phyloP scores from a whole-genome alignment of 257 asterid species.

The Plantago major region DNA sequence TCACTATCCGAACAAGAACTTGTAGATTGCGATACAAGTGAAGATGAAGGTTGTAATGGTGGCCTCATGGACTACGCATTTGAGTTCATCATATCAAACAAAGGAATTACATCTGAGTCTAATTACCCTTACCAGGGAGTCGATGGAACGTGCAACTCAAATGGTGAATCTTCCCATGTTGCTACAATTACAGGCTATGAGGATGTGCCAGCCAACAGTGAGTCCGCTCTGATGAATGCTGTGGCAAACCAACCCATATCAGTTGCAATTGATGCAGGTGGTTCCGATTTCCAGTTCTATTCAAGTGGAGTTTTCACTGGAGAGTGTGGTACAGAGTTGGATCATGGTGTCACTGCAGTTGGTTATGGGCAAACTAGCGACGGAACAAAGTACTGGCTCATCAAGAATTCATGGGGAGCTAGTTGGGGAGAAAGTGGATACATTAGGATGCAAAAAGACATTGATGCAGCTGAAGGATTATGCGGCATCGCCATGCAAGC shows the following conservation, averaged over 20 bases:
- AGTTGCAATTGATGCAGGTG: slow-evolving; percentile 11
- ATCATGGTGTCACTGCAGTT: slow-evolving; percentile 40
- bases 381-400: slow-evolving; percentile 34
- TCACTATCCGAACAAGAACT: slow-evolving; percentile 36
- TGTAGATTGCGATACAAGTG: slow-evolving; percentile 31
- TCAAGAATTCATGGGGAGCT: slow-evolving; percentile 39
- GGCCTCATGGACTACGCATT: slow-evolving; percentile 22
- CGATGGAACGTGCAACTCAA: slow-evolving; percentile 24
- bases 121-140: slow-evolving; percentile 28
- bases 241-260: slow-evolving; percentile 7
- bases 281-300: slow-evolving; percentile 19
- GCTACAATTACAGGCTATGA: slow-evolving; percentile 21
- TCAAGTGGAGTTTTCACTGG: slow-evolving; percentile 35
- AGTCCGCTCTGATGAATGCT: slow-evolving; percentile 1
- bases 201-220: slow-evolving; percentile 9
- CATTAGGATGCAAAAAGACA: slow-evolving; percentile 31
- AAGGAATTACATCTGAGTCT: slow-evolving; percentile 26
- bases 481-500: slow-evolving; percentile 36
- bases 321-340: slow-evolving; percentile 31
- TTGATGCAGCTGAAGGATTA: slow-evolving; percentile 24
- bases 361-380: slow-evolving; percentile 28
- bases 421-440: slow-evolving; percentile 41
- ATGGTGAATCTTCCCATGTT: slow-evolving; percentile 16
- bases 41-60: slow-evolving; percentile 34
- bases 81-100: slow-evolving; percentile 20